Evolutionary conservation across 257 asterid species (phyloP), one percentile per base, ranked within the genome.

Genomic region (Linderniella brevidens): DNA sequence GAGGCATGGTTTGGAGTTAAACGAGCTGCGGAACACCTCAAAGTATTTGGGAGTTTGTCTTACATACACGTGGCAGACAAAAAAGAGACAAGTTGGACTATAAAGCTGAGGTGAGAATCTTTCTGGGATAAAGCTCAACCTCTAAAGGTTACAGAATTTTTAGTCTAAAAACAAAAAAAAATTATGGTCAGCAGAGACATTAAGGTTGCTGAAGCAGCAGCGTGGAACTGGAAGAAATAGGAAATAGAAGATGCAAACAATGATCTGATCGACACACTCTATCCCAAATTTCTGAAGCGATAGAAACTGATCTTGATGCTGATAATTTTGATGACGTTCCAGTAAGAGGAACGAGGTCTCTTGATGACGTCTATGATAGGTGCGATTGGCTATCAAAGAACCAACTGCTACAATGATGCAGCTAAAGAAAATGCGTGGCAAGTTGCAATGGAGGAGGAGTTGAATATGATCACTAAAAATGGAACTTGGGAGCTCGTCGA

Each of bases 391-490:
- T 0, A 1, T 18, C 9, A 5, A n/a, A 8, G 50, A 46, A n/a
- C 50, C 36, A 5, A 18, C 35, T 18, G 13, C 10, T 46, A 46
- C 25, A 2, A 18, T 19, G 19, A 46, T 9, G 50, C 37, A 9
- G 16, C 16, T 9, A 46, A 46, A 46, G 50, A 17, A 19, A 46
- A 46, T 0, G 29, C 15, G 0, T 46, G 50, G 50, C 16, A 8
- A 46, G 9, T 18, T 17, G 50, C 50, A 17, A 46, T 46, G 37
- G 36, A 19, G 36, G 50, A 46, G 50, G 50, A 46, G 37, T 0
- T 46, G 8, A 19, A 46, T 0, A 46, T 46, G 15, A 46, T 19
- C 8, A 46, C 9, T 0, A 46, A 46, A 46, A 46, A 46, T 17
- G 36, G 16, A 17, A 17, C 50, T 41, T 9, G 8, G 35, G 36